Evolutionary conservation across 805 yeast species (phyloP).

Genomic region (Priceomyces haplophilus): DNA sequence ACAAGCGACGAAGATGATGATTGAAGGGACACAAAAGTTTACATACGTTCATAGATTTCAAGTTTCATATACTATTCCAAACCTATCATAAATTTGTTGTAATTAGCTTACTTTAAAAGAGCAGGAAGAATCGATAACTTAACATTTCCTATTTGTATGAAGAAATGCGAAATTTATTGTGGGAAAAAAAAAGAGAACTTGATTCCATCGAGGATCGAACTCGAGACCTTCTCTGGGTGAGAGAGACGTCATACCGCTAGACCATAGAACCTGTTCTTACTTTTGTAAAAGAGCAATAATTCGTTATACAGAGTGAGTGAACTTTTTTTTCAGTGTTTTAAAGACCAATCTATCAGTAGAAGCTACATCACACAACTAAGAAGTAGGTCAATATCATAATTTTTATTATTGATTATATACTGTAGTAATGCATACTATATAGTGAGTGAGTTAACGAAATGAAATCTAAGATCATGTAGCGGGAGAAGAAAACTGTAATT

Average conservation of each 20-base stretch:
- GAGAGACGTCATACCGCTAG: conserved; percentile 33
- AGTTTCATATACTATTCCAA: too few species aligned
- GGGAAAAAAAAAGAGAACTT: conserved; percentile 6
- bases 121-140: too few species aligned
- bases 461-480: conserved; percentile 1
- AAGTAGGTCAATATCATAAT: background rate
- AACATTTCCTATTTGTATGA: too few species aligned
- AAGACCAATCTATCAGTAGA: too few species aligned
- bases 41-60: background rate
- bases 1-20: conserved; percentile 22
- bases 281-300: background rate
- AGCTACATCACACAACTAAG: too few species aligned
- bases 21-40: background rate
- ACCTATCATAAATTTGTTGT: background rate
- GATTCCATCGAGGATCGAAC: conserved; percentile 34
- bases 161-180: background rate
- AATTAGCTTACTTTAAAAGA: background rate
- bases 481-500: background rate
- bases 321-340: too few species aligned
- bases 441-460: background rate
- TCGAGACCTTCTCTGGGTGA: conserved; percentile 33
- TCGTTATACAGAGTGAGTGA: too few species aligned
- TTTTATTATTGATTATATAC: background rate
- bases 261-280: conserved; percentile 23
- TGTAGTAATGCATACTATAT: background rate